Percentiles rank a stretch among this genome's conserved stretches.
Evolutionary conservation across 2,329 filamentous ascomycete genomes (phyloP).

Genomic region (Monilinia polystroma): DNA sequence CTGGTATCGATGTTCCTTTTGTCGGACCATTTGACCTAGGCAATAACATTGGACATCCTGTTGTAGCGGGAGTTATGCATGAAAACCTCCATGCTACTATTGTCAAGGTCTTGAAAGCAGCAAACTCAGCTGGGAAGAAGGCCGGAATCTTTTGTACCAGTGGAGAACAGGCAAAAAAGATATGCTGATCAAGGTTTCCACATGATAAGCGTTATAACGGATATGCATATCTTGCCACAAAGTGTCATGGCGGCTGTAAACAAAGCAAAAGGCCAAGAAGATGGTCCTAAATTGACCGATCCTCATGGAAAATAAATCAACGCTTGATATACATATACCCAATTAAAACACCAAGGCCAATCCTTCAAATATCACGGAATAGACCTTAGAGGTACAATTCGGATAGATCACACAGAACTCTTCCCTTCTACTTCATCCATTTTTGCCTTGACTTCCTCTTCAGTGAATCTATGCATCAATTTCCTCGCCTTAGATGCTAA

Average conservation of each 20-base stretch:
- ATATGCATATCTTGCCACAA: conserved; percentile 52
- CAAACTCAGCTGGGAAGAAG: conserved; percentile 63
- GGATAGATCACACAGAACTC: conserved; percentile 7
- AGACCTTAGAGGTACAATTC: background rate
- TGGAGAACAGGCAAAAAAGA: conserved; percentile 54
- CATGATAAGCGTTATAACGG: conserved; percentile 59
- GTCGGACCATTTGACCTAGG: conserved; percentile 67
- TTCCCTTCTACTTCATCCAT: conserved; percentile 55
- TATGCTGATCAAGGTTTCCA: conserved; percentile 59
- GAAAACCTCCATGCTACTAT: conserved; percentile 60
- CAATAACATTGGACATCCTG: conserved; percentile 60
- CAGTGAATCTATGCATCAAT: conserved; percentile 75
- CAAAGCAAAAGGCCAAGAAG: conserved; percentile 46
- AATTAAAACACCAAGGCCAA: background rate
- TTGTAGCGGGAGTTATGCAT: conserved; percentile 59
- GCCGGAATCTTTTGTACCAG: conserved; percentile 58
- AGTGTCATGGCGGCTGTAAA: conserved; percentile 49
- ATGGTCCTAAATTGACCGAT: conserved; percentile 34
- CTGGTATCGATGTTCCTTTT: conserved; percentile 63
- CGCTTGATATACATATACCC: background rate
- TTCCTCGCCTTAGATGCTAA: conserved; percentile 53
- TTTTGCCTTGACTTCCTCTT: conserved; percentile 62
- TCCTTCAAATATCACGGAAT: background rate
- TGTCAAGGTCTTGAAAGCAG: conserved; percentile 55
- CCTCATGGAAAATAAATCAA: conserved; percentile 36